Conservation (phyloP, 2,329 filamentous ascomycete species). For the Apiospora saccharicola region DNA sequence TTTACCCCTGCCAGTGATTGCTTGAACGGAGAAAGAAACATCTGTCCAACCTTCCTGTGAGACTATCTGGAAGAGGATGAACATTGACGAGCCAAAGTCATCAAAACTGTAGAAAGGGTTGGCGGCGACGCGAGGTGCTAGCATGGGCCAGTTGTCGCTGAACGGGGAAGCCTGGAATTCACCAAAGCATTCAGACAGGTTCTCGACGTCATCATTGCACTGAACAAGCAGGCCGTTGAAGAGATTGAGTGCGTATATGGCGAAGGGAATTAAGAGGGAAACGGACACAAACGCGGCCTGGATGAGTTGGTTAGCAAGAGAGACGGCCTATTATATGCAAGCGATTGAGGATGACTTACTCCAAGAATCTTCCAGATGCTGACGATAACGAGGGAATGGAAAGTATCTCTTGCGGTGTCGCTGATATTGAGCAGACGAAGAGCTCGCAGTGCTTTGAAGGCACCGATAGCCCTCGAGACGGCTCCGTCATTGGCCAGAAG, state of each 20-base stretch:
- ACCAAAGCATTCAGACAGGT: conserved; percentile 77
- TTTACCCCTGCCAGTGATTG: conserved; percentile 76
- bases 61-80: conserved; percentile 98
- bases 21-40: conserved; percentile 85
- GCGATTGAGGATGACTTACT: conserved; percentile 53
- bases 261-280: conserved; percentile 93
- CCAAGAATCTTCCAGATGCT: conserved; percentile 95
- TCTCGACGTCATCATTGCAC: conserved; percentile 78
- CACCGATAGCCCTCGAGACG: conserved; percentile 89
- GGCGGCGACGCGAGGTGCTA: conserved; percentile 80
- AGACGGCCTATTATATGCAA: too few relatives aligned
- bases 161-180: conserved; percentile 82
- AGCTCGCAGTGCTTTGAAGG: conserved; percentile 95
- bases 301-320: conserved; percentile 30
- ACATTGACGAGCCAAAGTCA: conserved; percentile 90
- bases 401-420: conserved; percentile 93
- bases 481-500: conserved; percentile 82
- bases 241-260: conserved; percentile 92
- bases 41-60: conserved; percentile 98
- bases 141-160: conserved; percentile 76
- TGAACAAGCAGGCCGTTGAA: conserved; percentile 82
- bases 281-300: conserved; percentile 89
- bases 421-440: conserved; percentile 93
- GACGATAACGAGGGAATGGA: conserved; percentile 93
- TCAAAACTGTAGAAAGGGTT: conserved; percentile 94